Evolutionary conservation across 106 monocot genomes (phyloP), one percentile per base, ranked within the genome.

Genomic region (Agapanthus africanus): DNA sequence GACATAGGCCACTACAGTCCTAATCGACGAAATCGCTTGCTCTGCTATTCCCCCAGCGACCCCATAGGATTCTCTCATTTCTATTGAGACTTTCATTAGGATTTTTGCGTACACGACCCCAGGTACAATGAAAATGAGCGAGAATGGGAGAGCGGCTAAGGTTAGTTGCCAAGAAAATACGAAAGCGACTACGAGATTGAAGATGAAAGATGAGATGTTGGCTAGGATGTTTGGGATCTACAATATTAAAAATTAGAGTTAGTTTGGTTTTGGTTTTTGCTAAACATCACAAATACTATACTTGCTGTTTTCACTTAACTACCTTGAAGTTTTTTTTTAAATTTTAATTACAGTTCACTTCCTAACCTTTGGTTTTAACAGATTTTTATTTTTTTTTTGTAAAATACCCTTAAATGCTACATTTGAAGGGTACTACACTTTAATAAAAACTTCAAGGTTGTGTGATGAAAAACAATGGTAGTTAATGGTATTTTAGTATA

Each of bases 101-200:
- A 85, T 80, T 42, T 83, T 88, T 8, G 85, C 88, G 25, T 88
- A 92, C 54, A 85, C 78, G 4, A 88, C 66, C 34, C 92, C 88
- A 0, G 92, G 91, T 9, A 92, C 85, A 26, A 92, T 59, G 11
- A 92, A 82, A 4, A 88, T 60, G 18, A 88, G 73, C 10, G 88
- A 65, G 0, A 88, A 73, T 1, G 92, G 92, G 26, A 81, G 78
- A 16, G 85, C 79, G 3, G 80, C 88, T 15, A 88, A 15, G 19
- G 83, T 73, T 39, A 92, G 76, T 31, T 79, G 77, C 91, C 91
- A 92, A 54, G 85, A 87, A 65, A 82, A 80, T 71, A 82, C 80
- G 6, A 76, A 49, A 0, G 80, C 78, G 72, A 92, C 85, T 3
- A 59, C 39, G 36, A 68, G 35, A 31, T 6, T n/a, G 40, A 59